These are phyloP conservation scores for Daldinia loculata DNA, from an alignment of 495 filamentous ascomycete genomes.

Conservation along the genomic window DNA sequence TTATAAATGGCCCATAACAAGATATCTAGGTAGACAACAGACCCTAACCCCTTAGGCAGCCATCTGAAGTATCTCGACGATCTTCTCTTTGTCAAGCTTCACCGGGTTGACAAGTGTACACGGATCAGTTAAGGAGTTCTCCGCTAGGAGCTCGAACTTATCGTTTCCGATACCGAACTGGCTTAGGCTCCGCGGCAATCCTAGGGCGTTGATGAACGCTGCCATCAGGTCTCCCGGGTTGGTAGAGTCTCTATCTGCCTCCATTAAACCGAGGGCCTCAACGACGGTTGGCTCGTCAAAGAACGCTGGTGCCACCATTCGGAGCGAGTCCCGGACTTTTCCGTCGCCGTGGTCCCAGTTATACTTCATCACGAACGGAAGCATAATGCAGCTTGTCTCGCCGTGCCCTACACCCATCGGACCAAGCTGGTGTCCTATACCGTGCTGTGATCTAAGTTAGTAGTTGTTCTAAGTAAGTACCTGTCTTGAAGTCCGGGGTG, in stretches of 20 bases:
- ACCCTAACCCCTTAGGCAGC: conserved; percentile 9
- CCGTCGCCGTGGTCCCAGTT: conserved; percentile 54
- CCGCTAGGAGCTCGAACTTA: conserved; percentile 46
- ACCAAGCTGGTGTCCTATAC: conserved; percentile 73
- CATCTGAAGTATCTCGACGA: conserved; percentile 51
- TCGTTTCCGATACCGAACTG: conserved; percentile 51
- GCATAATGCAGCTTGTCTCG: conserved; percentile 71
- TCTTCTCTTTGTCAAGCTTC: conserved; percentile 43
- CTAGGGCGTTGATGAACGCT: conserved; percentile 45
- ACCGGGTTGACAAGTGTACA: conserved; percentile 50
- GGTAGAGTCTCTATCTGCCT: conserved; percentile 44
- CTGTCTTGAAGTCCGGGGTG: not conserved
- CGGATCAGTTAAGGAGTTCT: conserved; percentile 50
- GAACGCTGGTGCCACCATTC: conserved; percentile 57
- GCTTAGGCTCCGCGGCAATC: conserved; percentile 44
- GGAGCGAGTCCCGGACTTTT: conserved; percentile 58
- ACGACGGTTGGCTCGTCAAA: conserved; percentile 56
- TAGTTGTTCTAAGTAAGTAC: not conserved
- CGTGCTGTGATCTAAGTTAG: conserved; percentile 50
- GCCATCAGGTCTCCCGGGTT: conserved; percentile 48
- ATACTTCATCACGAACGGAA: conserved; percentile 68
- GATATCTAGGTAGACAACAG: not conserved
- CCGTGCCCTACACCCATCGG: conserved; percentile 71
- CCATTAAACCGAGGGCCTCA: conserved; percentile 51
- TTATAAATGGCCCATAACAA: not conserved